Conservation (phyloP, 2,329 filamentous ascomycete species). For the Epicoccum nigrum region DNA sequence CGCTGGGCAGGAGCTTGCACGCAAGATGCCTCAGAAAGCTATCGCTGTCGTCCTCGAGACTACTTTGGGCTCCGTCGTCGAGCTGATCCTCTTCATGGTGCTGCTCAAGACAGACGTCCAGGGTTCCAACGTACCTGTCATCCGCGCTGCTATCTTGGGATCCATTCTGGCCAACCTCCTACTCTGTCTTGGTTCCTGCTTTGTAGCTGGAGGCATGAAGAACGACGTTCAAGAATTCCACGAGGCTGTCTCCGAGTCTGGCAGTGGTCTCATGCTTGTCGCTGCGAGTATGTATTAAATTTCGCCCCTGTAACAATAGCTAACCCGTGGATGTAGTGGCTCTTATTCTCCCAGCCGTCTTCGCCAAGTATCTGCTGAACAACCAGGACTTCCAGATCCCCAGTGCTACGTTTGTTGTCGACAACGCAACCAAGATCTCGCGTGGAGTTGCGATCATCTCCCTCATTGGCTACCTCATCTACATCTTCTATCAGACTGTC, state of each 20-base stretch:
- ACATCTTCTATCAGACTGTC: slow-evolving; percentile 74
- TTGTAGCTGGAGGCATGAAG: slow-evolving; percentile 75
- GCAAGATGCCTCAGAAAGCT: slow-evolving; percentile 74
- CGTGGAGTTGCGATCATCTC: slow-evolving; percentile 74
- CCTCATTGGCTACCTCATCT: slow-evolving; percentile 66
- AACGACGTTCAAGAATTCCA: slow-evolving; percentile 74
- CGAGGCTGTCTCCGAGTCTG: slow-evolving; percentile 77
- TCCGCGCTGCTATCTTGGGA: slow-evolving; percentile 82
- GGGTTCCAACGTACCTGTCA: slow-evolving; percentile 65
- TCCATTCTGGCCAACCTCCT: slow-evolving; percentile 83
- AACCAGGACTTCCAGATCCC: slow-evolving; percentile 39
- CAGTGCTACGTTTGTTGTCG: slow-evolving; percentile 62
- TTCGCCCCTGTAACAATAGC: background rate
- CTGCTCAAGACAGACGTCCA: slow-evolving; percentile 61
- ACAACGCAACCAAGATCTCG: slow-evolving; percentile 68
- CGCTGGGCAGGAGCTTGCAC: slow-evolving; percentile 71
- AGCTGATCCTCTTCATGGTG: slow-evolving; percentile 83
- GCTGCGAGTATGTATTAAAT: slow-evolving; percentile 63
- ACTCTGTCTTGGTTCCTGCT: slow-evolving; percentile 79
- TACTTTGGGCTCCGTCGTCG: slow-evolving; percentile 73
- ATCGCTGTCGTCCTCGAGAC: slow-evolving; percentile 66
- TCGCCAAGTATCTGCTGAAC: slow-evolving; percentile 54
- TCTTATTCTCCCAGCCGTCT: slow-evolving; percentile 58
- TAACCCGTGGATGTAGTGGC: slow-evolving; percentile 47
- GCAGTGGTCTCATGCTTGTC: slow-evolving; percentile 76